Evolutionary conservation across 1,284 basidiomycete genomes (phyloP).

Genomic region (Porodaedalea pini): DNA sequence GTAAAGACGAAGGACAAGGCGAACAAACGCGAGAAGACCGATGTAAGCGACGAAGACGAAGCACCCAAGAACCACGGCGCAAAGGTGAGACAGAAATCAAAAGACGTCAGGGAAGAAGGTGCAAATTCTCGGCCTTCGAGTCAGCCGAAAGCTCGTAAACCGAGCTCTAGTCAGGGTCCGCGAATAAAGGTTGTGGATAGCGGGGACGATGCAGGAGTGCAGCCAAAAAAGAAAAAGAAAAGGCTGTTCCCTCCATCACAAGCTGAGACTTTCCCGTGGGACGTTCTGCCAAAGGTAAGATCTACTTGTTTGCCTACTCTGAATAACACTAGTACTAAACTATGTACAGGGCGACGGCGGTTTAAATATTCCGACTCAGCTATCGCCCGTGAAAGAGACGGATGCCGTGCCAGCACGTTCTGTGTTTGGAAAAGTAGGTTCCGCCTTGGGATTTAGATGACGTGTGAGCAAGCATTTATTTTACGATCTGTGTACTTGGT

Average conservation of each 20-base stretch:
- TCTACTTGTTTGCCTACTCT: background rate
- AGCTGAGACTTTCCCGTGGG: slow-evolving; percentile 41
- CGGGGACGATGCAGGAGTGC: slow-evolving; percentile 1
- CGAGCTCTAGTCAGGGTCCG: slow-evolving; percentile 22
- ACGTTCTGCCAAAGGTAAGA: slow-evolving; percentile 35
- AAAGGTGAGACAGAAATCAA: background rate
- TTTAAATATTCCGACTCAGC: slow-evolving; percentile 55
- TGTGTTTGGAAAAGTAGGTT: slow-evolving; percentile 27
- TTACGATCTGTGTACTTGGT: background rate
- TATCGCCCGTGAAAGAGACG: slow-evolving; percentile 60
- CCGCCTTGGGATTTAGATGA: slow-evolving; percentile 17
- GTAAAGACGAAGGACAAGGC: slow-evolving; percentile 9
- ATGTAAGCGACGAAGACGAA: slow-evolving; percentile 4
- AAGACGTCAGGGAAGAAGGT: background rate
- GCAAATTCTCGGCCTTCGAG: background rate
- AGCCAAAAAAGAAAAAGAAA: slow-evolving; percentile 40
- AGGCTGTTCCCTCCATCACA: slow-evolving; percentile 47
- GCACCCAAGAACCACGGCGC: background rate
- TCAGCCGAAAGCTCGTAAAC: slow-evolving; percentile 13
- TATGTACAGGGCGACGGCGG: slow-evolving; percentile 32
- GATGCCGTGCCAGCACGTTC: slow-evolving; percentile 47
- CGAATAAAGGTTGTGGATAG: slow-evolving; percentile 20
- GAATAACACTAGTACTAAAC: slow-evolving; percentile 4
- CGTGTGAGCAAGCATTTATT: slow-evolving; percentile 1
- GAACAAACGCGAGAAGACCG: slow-evolving; percentile 9